Percentiles rank a stretch among this genome's conserved stretches.
Evolutionary conservation across 2,329 filamentous ascomycete species (phyloP).

Genomic region (Diaporthe helianthi): DNA sequence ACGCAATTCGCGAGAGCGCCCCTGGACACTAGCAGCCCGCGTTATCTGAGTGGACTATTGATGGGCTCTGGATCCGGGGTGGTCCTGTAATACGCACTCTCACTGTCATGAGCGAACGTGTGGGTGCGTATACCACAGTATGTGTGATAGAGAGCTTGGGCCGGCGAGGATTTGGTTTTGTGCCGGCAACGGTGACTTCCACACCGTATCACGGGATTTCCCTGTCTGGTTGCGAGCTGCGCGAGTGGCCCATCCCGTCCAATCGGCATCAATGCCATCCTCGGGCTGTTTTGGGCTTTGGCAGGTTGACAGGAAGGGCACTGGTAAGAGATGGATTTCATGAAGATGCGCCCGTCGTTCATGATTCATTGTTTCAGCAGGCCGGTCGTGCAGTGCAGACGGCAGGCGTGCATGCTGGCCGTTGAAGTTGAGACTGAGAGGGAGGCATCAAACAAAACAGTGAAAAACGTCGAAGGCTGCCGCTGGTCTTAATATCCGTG

Average conservation of each 20-base stretch:
- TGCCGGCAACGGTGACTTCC: slow-evolving; percentile 15
- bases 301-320: background rate
- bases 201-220: slow-evolving; percentile 25
- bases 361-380: background rate
- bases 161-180: background rate
- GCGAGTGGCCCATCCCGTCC: slow-evolving; percentile 1
- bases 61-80: slow-evolving; percentile 10
- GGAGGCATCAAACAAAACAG: background rate
- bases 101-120: too few relatives aligned
- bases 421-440: background rate
- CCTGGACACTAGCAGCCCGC: slow-evolving; percentile 16
- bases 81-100: slow-evolving; percentile 12
- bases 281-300: background rate
- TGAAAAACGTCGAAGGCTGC: background rate
- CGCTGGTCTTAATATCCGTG: slow-evolving; percentile 21
- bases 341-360: background rate
- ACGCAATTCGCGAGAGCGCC: slow-evolving; percentile 11
- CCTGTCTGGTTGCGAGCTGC: slow-evolving; percentile 16
- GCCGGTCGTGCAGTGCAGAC: background rate
- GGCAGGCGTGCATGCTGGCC: background rate
- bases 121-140: background rate
- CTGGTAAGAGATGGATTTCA: background rate
- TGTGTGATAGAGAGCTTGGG: background rate
- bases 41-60: slow-evolving; percentile 10
- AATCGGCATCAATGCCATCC: slow-evolving; percentile 5